Base-by-base conservation (phyloP, 1,284 basidiomycete species). In the Cryptococcus sp. region DNA sequence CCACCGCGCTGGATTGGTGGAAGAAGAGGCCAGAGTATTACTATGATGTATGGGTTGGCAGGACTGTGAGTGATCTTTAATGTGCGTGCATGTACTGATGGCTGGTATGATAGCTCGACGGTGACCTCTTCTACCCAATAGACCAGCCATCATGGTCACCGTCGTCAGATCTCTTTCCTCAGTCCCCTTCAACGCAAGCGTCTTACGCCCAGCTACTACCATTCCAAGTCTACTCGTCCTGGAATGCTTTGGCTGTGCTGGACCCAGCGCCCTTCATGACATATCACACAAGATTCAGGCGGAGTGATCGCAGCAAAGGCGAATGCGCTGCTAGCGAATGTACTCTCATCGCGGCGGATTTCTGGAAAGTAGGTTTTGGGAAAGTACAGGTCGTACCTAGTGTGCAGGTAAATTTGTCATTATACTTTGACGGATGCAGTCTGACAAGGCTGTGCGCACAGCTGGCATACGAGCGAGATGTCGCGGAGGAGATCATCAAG, bases 51-150 rank as follows among this genome's bases (percentile, higher is more conserved):
- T 79, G 77, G 77, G 77, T 78, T 0, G 75, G 68, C 11, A 50
- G 74, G 19, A 77, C 76, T 1, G 76, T 77, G 48, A 63, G 73
- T 69, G 3, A 3, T 46, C 45, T 16, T 44, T n/a, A 16, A 44
- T 15, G 23, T 17, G 25, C 7, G 3, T 16, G 1, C n/a, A 34
- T 5, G 26, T 19, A 26, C 46, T 48, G 40, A 45, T 39, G 11
- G 23, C 6, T 22, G 20, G 17, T 17, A 16, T 16, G 23, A 7
- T 50, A n/a, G 20, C 50, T 41, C 50, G 7, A 50, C 5, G 74
- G 74, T n/a, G 74, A 79, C 59, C 62, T 80, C 8, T 79, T 79
- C 64, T 79, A 80, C 61, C 75, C 77, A 2, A 78, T 80, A 51
- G 55, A 65, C 17, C 44, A 56, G 11, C 47, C 66, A 2, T 75